Base-by-base conservation (phyloP, 768 basidiomycete genomes). In the Clathrus columnatus region DNA sequence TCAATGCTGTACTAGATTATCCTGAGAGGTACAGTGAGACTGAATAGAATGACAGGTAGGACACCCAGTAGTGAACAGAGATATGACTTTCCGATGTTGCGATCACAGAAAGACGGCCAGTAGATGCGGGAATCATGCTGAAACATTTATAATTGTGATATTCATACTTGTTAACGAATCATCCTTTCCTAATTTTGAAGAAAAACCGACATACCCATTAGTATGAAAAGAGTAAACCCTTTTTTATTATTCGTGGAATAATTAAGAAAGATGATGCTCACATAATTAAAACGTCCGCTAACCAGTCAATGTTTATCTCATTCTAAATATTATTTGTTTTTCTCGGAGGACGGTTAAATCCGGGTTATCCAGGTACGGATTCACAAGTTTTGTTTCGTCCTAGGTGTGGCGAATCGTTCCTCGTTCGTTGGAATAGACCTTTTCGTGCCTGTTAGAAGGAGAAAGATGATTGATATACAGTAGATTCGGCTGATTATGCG, bases 11-110 rank as follows among this genome's bases (percentile, higher is more conserved):
- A 16, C 51, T 41, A 20, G 8, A 53, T 27, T n/a, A 28, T 53
- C 23, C 36, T 53, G 42, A 21, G 42, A 53, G 51, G 36, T 53
- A 53, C 51, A n/a, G 6, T 10, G 20, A 41, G 20, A n/a, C 16
- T 53, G 24, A n/a, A 42, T 28, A 6, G 14, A 10, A 20, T 53
- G 51, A 53, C 51, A 45, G 51, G 51, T 44, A 18, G 24, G 41
- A 4, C 36, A 18, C 18, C 36, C 5, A 7, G 16, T 41, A 29
- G 14, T 4, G 50, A 51, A 21, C 42, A 26, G 24, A 44, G 26
- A 30, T 20, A 24, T 47, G 51, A 43, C 6, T 24, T 16, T 43
- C 41, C 42, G 36, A 26, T 53, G 51, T 10, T 53, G 21, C 30
- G 21, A 53, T 53, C 51, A 53, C n/a, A 28, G 30, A 10, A 53